phyloP scores from a whole-genome alignment of 1,284 basidiomycete genomes.

The Cutaneotrichosporon dermatis region DNA sequence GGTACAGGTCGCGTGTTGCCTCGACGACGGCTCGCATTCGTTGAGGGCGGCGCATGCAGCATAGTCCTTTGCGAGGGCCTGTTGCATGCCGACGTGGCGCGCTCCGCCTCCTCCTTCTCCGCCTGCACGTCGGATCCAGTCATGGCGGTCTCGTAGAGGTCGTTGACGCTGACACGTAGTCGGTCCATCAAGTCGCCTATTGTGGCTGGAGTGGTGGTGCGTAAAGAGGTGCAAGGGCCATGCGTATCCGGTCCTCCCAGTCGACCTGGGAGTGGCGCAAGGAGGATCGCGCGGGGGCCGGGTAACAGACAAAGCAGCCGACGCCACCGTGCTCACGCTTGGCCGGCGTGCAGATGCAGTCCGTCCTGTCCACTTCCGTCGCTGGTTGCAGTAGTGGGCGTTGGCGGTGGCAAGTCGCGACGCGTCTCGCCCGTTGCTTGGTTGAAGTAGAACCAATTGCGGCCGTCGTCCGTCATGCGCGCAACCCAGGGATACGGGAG shows the following conservation, averaged over 20 bases:
- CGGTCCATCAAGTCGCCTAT: constrained; percentile 30
- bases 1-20: constrained; percentile 33
- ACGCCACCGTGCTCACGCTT: neutral
- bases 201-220: constrained; percentile 2
- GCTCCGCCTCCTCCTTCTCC: constrained; percentile 33
- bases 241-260: constrained; percentile 20
- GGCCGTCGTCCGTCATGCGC: constrained; percentile 76
- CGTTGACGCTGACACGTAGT: constrained; percentile 34
- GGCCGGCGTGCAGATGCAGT: neutral
- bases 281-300: neutral
- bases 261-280: constrained; percentile 3
- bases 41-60: constrained; percentile 16
- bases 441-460: constrained; percentile 75
- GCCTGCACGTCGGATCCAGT: constrained; percentile 42
- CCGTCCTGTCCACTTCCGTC: constrained; percentile 3
- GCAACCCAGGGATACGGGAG: constrained; percentile 71
- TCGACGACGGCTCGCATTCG: constrained; percentile 21
- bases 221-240: constrained; percentile 18
- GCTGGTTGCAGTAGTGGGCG: neutral
- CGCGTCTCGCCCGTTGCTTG: constrained; percentile 62
- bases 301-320: neutral
- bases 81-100: constrained; percentile 25
- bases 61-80: constrained; percentile 30
- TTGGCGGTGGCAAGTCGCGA: constrained; percentile 45
- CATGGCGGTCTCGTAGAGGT: constrained; percentile 38